Evolutionary conservation across 257 asterid species (phyloP).

Genomic region (Plantago elongata): DNA sequence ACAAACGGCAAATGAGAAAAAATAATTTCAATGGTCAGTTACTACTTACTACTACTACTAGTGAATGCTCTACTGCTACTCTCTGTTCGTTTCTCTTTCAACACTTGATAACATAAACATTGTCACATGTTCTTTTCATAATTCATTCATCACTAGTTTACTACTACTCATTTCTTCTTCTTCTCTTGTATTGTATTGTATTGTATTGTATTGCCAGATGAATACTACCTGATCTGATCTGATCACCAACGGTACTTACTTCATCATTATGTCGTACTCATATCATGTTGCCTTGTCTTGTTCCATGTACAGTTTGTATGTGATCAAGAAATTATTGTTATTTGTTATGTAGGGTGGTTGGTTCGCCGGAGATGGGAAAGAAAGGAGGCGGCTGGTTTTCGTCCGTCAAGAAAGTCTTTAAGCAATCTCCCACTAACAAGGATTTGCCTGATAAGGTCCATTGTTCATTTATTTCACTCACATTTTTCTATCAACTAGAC

Average conservation of each 20-base stretch:
- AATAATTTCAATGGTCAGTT: neutral
- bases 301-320: neutral
- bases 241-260: neutral
- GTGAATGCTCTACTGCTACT: neutral
- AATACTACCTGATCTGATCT: too few species aligned
- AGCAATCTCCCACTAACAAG: constrained; percentile 28
- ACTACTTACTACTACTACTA: neutral
- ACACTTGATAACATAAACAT: neutral
- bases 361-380: constrained; percentile 40
- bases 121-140: constrained; percentile 13
- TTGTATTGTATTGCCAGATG: too few species aligned
- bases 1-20: constrained; percentile 4
- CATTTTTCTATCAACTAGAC: too few species aligned
- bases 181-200: too few species aligned
- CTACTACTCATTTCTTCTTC: too few species aligned
- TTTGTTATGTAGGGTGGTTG: constrained; percentile 1
- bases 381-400: constrained; percentile 53
- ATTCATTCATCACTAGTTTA: neutral
- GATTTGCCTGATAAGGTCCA: constrained; percentile 29
- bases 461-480: too few species aligned
- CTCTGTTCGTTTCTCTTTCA: neutral
- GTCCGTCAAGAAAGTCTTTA: constrained; percentile 42
- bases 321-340: neutral
- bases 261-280: too few species aligned
- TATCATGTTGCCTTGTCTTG: too few species aligned